phyloP scores from a whole-genome alignment of 192 early-diverging fungal species.

The Linnemannia hyalina region DNA sequence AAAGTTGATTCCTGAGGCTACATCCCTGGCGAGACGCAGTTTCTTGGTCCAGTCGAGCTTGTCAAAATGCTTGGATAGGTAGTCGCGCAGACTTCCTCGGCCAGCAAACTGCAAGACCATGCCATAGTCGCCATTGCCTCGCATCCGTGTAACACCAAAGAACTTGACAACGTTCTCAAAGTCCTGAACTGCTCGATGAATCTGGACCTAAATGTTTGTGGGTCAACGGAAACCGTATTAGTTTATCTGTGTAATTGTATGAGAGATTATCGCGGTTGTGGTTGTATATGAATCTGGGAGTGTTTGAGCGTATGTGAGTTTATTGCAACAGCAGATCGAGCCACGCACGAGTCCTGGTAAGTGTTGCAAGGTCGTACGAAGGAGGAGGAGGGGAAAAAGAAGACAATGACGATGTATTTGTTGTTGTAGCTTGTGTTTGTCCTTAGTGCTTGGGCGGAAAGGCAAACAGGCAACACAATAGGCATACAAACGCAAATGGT shows the following conservation, averaged over 20 bases:
- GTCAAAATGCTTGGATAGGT: slow-evolving; percentile 46
- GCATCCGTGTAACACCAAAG: slow-evolving; percentile 47
- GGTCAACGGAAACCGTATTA: neutral
- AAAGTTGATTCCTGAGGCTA: slow-evolving; percentile 50
- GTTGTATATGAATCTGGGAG: neutral
- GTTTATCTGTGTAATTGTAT: neutral
- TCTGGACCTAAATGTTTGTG: slow-evolving; percentile 23
- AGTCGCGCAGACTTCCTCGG: slow-evolving; percentile 51
- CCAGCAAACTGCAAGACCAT: slow-evolving; percentile 55
- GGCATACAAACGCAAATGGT: neutral
- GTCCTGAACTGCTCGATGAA: slow-evolving; percentile 46
- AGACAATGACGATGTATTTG: neutral
- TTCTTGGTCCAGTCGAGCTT: slow-evolving; percentile 36
- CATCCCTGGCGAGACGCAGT: slow-evolving; percentile 39
- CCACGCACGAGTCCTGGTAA: too few relatives aligned
- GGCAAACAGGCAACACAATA: neutral
- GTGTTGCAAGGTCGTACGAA: neutral
- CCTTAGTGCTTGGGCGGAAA: too few relatives aligned
- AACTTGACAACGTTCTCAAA: slow-evolving; percentile 55
- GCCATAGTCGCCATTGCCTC: slow-evolving; percentile 44
- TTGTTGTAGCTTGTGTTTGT: neutral
- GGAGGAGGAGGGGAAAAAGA: neutral
- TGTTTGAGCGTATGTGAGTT: neutral
- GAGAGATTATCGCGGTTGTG: neutral
- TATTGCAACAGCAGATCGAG: neutral